Evolutionary conservation across 371 early-diverging fungal species (phyloP), one percentile per base, ranked within the genome.

Genomic region (Mucor indicus): DNA sequence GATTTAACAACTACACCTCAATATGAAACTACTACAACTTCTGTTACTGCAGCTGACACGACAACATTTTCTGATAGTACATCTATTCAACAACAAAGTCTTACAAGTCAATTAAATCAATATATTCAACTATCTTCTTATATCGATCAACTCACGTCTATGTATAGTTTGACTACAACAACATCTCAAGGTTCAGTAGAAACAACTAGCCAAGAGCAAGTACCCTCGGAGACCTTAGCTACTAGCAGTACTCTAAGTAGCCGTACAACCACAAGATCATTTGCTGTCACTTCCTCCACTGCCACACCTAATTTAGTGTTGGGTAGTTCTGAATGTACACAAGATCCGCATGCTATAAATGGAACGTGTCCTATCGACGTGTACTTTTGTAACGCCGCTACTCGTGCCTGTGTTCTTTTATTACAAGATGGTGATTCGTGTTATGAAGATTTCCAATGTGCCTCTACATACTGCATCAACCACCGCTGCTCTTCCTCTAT

Each of bases 391-490:
- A 66, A 66, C 35, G 62, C 67, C 10, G 62, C 67, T 7, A 48
- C 53, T 10, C 29, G 23, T 17, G 6, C 43, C 1, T 66, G 67
- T 22, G 52, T 55, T 5, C 20, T 40, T 11, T 31, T 66, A 6
- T 21, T 50, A 9, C 16, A 21, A 19, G 19, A 50, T 19, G 55
- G 51, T 3, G 48, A 31, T 1, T 35, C 39, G 8, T 66, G 67
- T 27, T 54, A 51, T 19, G 67, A 66, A 44, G 58, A 58, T 29
- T 66, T 66, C 25, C 62, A 66, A 24, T 66, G 67, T 25, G 41
- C 37, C 13, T 66, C 67, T 1, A 23, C 50, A 1, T 62, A 61
- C 36, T 66, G 67, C 25, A 44, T 41, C 23, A 23, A 29, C 17
- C 22, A 48, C 16, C 33, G 16, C 24, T 32, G 35, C 7, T 57